These are phyloP conservation scores for Zygosaccharomyces sapae DNA, from an alignment of 1,139 yeast genomes.

Conservation along the genomic window DNA sequence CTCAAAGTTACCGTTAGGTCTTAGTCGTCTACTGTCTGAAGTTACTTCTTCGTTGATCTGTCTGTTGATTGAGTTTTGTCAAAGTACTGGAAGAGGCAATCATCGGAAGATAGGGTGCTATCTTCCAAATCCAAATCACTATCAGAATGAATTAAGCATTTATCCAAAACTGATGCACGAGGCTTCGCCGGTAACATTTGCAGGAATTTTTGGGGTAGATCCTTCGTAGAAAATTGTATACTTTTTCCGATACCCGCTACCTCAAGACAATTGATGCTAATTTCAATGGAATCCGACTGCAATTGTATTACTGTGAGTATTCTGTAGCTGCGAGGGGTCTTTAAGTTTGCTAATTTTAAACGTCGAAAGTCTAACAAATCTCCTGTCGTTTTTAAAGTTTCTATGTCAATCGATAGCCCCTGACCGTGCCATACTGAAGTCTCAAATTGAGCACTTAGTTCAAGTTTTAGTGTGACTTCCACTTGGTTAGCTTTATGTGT, in stretches of 20 bases:
- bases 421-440: slow-evolving; percentile 38
- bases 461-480: slow-evolving; percentile 25
- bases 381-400: slow-evolving; percentile 34
- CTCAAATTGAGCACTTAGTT: slow-evolving; percentile 24
- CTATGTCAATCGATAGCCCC: slow-evolving; percentile 30
- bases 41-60: not conserved
- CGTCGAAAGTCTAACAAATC: slow-evolving; percentile 41
- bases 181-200: not conserved
- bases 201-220: slow-evolving; percentile 9
- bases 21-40: slow-evolving; percentile 12
- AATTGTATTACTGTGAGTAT: slow-evolving; percentile 25
- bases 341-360: slow-evolving; percentile 35
- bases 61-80: slow-evolving; percentile 1
- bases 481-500: slow-evolving; percentile 10
- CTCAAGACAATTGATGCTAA: slow-evolving; percentile 39
- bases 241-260: slow-evolving; percentile 38
- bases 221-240: slow-evolving; percentile 4
- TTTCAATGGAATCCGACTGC: slow-evolving; percentile 26
- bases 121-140: slow-evolving; percentile 7
- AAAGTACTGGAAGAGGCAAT: slow-evolving; percentile 20
- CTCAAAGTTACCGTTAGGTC: slow-evolving; percentile 35
- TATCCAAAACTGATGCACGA: slow-evolving; percentile 1
- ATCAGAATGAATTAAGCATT: slow-evolving; percentile 7
- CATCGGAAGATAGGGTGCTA: slow-evolving; percentile 20
- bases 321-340: slow-evolving; percentile 31